Evolutionary conservation across 2,329 filamentous ascomycete genomes (phyloP), one percentile per base, ranked within the genome.

Genomic region (Ramichloridium luteum): DNA sequence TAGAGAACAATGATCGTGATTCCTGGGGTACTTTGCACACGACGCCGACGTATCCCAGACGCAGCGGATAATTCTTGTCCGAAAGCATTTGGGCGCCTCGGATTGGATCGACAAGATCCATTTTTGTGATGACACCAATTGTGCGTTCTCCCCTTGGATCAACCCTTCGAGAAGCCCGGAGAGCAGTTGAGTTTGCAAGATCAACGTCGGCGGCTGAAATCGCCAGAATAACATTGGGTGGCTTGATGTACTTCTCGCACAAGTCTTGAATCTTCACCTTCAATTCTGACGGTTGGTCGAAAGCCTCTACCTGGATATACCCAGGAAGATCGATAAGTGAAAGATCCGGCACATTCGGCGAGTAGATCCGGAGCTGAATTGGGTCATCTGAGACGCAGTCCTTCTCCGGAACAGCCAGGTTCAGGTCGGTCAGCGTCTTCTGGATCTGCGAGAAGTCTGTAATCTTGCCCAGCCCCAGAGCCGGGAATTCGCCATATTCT

Each of bases 121-220:
- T 94, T 62, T 98, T 98, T 3, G 90, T 98, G 25, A 98, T 78
- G n/a, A 98, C 90, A 27, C 90, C 90, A 51, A 98, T 98, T 0
- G 90, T 98, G 40, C 90, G 72, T 60, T 98, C 90, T 33, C 90
- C 90, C 38, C 90, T 71, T 1, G 90, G 90, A 50, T 98, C 90
- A 16, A 96, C 86, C 45, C 88, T 73, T 40, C 90, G 73, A 45
- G 86, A 93, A 12, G 90, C 85, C 46, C 86, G 71, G 14, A 98
- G 61, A 4, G 90, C 86, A 5, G 90, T 90, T 1, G 90, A 98
- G 56, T 98, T 98, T 13, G 90, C 90, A 35, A 98, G 60, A 64
- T 98, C 90, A 12, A 98, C 90, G 58, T 98, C 90, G 14, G 90
- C 90, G 2, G 92, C 90, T 1, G 92, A 98, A 40, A 98, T 96